Base-by-base conservation (phyloP, 495 filamentous ascomycete genomes). In the Sphaerosporella brunnea region DNA sequence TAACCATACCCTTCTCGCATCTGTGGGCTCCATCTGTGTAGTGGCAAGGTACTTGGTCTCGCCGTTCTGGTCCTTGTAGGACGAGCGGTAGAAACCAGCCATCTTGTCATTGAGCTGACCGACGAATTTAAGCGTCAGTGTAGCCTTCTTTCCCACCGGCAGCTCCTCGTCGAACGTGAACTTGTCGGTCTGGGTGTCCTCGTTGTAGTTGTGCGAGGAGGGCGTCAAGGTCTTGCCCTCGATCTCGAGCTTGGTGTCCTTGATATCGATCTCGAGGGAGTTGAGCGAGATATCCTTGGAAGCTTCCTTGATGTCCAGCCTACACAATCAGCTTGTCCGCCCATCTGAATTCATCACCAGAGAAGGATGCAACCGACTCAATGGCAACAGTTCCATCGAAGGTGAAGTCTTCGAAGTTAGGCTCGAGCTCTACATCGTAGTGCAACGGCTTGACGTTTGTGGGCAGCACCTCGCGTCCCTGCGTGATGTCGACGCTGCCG, bases 251-350 rank as follows among this genome's bases (percentile, higher is more conserved):
- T 71, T 74, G 52, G 80, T 81, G 49, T 69, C 75, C 60, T 88
- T 77, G 53, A 95, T 82, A 20, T 88, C 75, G 54, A 97, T 69
- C 55, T 95, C 81, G 53, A 84, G 67, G 44, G 82, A 78, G 64
- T 97, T 93, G 52, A 97, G 74, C 28, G 84, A 77, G 58, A 97
- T 78, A 20, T 82, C 84, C 53, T 69, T 84, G 51, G 83, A 81
- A 54, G 90, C 81, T 60, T 94, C 84, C 48, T 71, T 69, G 28
- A 95, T 79, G 59, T 93, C 80, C 56, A 97, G 75, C 53, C 58
- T 61, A 19, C 42, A 24, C 16, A 15, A 21, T 19, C 13, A n/a
- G 10, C 9, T 21, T 20, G 18, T 25, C 18, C 24, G 21, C 26
- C 24, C 4, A 36, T 39, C 35, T 19, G 39, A 23, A 24, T 38